These are phyloP conservation scores for Calocera viscosa DNA, from an alignment of 768 basidiomycete species.

Conservation along the genomic window DNA sequence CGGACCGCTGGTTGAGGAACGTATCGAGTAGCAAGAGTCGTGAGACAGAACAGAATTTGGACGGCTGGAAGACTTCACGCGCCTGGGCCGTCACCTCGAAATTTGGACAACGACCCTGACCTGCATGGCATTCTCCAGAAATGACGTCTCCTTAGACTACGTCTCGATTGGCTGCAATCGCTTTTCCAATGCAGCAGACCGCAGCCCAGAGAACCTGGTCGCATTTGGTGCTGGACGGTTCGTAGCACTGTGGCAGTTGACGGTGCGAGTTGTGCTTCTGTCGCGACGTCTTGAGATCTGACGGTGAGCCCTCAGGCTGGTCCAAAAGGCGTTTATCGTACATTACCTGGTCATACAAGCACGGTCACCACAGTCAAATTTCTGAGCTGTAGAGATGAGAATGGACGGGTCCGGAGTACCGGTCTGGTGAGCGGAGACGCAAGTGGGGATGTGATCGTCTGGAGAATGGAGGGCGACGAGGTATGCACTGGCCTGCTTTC, in stretches of 20 bases:
- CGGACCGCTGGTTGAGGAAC: constrained; percentile 9
- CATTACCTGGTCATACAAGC: constrained; percentile 63
- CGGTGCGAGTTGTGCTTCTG: constrained; percentile 28
- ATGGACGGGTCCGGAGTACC: constrained; percentile 17
- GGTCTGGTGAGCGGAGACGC: constrained; percentile 16
- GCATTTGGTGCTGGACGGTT: constrained; percentile 46
- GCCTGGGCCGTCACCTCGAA: background rate
- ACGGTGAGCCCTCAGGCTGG: constrained; percentile 31
- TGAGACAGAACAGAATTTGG: constrained; percentile 25
- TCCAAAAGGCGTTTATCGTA: constrained; percentile 48
- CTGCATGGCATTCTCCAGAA: constrained; percentile 2
- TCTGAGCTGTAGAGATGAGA: constrained; percentile 28
- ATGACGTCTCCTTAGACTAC: background rate
- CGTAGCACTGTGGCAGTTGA: constrained; percentile 48
- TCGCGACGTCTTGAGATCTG: constrained; percentile 3
- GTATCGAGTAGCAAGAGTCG: background rate
- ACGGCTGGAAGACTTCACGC: background rate
- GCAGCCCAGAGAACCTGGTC: constrained; percentile 30
- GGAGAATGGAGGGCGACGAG: background rate
- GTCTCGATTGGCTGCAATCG: constrained; percentile 27
- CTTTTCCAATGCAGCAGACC: constrained; percentile 31
- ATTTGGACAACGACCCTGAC: constrained; percentile 5
- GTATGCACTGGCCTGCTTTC: background rate
- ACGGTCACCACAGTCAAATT: constrained; percentile 70
- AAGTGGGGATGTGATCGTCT: background rate